Base-by-base conservation (phyloP, 805 yeast genomes). In the Metschnikowia lachancei region DNA sequence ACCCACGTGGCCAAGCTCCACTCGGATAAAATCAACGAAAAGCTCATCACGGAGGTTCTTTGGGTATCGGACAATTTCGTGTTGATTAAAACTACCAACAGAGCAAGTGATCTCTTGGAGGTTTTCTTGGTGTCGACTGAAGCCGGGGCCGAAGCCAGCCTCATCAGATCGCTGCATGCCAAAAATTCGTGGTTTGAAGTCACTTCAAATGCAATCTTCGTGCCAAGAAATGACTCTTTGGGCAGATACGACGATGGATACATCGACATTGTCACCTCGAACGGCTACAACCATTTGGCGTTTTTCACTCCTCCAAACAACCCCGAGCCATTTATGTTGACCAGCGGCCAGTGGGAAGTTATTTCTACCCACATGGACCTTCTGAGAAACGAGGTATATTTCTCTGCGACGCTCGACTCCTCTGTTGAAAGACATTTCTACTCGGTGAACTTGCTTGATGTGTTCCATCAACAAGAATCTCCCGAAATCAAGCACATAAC, bases 301-400 rank as follows among this genome's bases (percentile, higher is more conserved):
- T 91, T 85, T 64, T 94, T 81, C 61, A 71, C 87, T 2, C 94
- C 96, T 4, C 80, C 89, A 2, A 58, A 65, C 4, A 60, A 75
- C 29, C 56, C 66, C 0, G 58, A 62, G 3, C 81, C 81, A 1
- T 71, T 75, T 20, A 63, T 83, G 4, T 62, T 85, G 18, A 74
- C 95, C 6, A 47, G 55, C 1, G 99, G 99, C 6, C 66, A 76
- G 0, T 94, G 96, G 96, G 99, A 94, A 64, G 95, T 94, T n/a
- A 34, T 55, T 13, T 18, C 46, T 10, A 50, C 43, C 30, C 51
- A 50, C 31, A 85, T 79, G 22, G 77, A 54, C 37, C 56, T 63
- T 33, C 72, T 64, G n/a, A 65, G 63, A 3, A 70, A 78, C 44
- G 61, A 64, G 5, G 64, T 86, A 2, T 83, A 76, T 56, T 94